phyloP scores from a whole-genome alignment of 2,329 filamentous ascomycete species.

The Fusarium armeniacum region DNA sequence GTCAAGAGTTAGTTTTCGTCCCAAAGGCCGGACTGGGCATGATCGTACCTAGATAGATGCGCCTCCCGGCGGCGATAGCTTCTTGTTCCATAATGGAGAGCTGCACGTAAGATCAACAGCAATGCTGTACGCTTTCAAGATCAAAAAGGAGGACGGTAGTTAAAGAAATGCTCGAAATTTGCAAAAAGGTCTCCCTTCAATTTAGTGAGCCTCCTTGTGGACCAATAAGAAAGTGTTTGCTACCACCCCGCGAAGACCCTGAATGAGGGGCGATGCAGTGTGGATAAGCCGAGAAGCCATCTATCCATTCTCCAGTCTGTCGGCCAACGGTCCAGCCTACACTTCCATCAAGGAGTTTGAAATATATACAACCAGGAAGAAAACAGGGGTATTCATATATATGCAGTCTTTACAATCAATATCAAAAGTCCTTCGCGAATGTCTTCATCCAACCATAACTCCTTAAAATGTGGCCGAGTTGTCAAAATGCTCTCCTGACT shows the following conservation, averaged over 20 bases:
- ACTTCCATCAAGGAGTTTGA: not conserved
- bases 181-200: not conserved
- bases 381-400: not conserved
- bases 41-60: slow-evolving; percentile 68
- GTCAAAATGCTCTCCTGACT: not conserved
- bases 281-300: slow-evolving; percentile 4
- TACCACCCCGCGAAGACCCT: slow-evolving; percentile 12
- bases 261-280: slow-evolving; percentile 13
- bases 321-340: too few species aligned
- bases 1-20: slow-evolving; percentile 10
- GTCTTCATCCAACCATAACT: not conserved
- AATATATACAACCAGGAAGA: not conserved
- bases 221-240: slow-evolving; percentile 10
- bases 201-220: slow-evolving; percentile 14
- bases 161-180: not conserved
- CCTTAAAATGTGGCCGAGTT: not conserved
- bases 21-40: not conserved
- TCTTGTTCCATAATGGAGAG: slow-evolving; percentile 29
- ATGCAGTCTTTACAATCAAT: not conserved
- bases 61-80: slow-evolving; percentile 51
- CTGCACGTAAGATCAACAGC: not conserved
- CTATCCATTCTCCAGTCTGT: not conserved
- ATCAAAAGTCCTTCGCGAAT: not conserved
- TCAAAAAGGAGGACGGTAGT: not conserved
- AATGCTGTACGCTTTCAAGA: not conserved